A percentile compares a stretch with the other conserved stretches of the same genome.
phyloP scores from a whole-genome alignment of 371 early-diverging fungal genomes.

The Mucor mucedo region DNA sequence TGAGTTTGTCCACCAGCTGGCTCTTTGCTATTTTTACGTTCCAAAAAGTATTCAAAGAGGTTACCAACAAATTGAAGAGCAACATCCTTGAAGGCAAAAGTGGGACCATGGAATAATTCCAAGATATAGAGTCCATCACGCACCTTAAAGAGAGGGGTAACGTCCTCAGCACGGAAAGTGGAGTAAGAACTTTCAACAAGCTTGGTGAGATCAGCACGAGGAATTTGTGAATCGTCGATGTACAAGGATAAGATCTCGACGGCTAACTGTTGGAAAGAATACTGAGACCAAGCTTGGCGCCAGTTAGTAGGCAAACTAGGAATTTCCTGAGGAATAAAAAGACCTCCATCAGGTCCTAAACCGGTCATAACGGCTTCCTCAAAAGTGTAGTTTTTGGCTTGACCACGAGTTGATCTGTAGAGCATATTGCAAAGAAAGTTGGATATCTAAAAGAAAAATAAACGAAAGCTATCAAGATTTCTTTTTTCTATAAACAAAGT shows the following conservation, averaged over 20 bases:
- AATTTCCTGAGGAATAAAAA: constrained; percentile 89
- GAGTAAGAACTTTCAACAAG: constrained; percentile 78
- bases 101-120: constrained; percentile 97
- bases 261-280: constrained; percentile 84
- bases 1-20: constrained; percentile 54
- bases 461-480: constrained; percentile 1
- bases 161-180: constrained; percentile 77
- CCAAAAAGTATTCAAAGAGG: constrained; percentile 95
- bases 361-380: constrained; percentile 94
- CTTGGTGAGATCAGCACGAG: constrained; percentile 67
- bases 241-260: constrained; percentile 82
- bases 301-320: constrained; percentile 74
- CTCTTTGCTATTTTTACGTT: constrained; percentile 69
- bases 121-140: constrained; percentile 75
- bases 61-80: constrained; percentile 97
- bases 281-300: constrained; percentile 69
- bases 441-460: constrained; percentile 8
- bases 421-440: constrained; percentile 54
- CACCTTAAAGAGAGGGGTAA: constrained; percentile 83
- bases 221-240: constrained; percentile 82
- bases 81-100: constrained; percentile 98
- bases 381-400: constrained; percentile 75
- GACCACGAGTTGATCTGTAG: constrained; percentile 90
- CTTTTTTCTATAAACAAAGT: neutral
- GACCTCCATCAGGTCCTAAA: constrained; percentile 93